These are phyloP conservation scores for Asterochloris sp. DNA, from an alignment of 139 green algal species.

Conservation along the genomic window DNA sequence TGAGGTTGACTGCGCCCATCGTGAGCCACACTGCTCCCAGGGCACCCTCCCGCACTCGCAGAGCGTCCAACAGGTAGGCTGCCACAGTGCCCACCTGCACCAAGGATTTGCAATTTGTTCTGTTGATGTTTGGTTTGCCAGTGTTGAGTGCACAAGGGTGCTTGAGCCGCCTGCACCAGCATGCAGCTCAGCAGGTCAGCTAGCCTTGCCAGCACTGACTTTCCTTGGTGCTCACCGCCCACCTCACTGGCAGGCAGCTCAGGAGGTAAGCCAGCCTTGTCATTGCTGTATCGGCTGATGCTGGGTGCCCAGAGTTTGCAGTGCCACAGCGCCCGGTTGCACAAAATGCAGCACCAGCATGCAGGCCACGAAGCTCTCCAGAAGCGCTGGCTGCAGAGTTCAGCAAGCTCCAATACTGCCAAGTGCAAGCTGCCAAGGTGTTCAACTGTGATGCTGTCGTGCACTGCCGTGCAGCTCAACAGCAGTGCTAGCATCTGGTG, in stretches of 20 bases:
- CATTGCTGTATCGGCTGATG: background rate
- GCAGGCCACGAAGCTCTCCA: background rate
- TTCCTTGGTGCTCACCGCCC: background rate
- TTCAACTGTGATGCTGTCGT: background rate
- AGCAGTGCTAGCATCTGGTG: background rate
- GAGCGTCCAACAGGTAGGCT: slow-evolving; percentile 86
- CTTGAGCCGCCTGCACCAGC: background rate
- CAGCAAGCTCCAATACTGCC: background rate
- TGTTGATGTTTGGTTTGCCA: background rate
- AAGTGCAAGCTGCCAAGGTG: background rate
- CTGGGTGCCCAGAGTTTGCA: background rate
- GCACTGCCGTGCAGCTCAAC: background rate
- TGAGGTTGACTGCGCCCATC: slow-evolving; percentile 54
- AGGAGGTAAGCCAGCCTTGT: background rate
- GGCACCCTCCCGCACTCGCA: slow-evolving; percentile 73
- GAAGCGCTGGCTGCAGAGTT: background rate
- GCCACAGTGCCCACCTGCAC: slow-evolving; percentile 68
- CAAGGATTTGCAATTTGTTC: background rate
- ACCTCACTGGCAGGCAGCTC: background rate
- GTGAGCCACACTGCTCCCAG: slow-evolving; percentile 78
- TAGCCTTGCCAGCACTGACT: background rate
- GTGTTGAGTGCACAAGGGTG: background rate
- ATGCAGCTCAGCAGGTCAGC: background rate
- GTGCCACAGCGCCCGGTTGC: background rate
- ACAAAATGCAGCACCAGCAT: background rate